Percentiles rank a stretch among this genome's conserved stretches.
Evolutionary conservation across 2,329 filamentous ascomycete genomes (phyloP).

Genomic region (Hypoxylon sp.): DNA sequence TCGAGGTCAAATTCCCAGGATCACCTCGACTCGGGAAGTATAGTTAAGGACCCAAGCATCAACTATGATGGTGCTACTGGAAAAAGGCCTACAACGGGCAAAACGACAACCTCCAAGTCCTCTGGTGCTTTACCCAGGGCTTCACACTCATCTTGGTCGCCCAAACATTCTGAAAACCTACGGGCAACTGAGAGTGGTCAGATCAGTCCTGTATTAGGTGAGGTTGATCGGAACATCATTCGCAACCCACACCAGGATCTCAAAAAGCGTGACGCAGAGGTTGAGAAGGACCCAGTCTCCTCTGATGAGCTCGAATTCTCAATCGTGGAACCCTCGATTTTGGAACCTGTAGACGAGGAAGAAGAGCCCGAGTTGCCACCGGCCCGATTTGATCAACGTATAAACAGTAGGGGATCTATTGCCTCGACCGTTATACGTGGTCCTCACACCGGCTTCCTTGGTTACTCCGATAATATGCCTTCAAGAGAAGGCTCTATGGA

Average conservation of each 20-base stretch:
- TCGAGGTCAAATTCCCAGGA: slow-evolving; percentile 20
- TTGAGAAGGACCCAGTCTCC: slow-evolving; percentile 36
- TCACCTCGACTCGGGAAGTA: slow-evolving; percentile 32
- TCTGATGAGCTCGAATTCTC: slow-evolving; percentile 51
- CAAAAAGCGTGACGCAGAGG: slow-evolving; percentile 33
- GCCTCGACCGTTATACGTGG: slow-evolving; percentile 59
- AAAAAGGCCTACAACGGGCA: slow-evolving; percentile 11
- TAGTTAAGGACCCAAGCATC: slow-evolving; percentile 30
- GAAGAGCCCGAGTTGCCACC: slow-evolving; percentile 53
- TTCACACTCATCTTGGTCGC: slow-evolving; percentile 14
- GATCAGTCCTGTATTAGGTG: slow-evolving; percentile 43
- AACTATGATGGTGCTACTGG: slow-evolving; percentile 41
- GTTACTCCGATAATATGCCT: slow-evolving; percentile 60
- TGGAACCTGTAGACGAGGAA: slow-evolving; percentile 55
- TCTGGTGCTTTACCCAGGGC: slow-evolving; percentile 2
- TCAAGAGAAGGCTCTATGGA: slow-evolving; percentile 61
- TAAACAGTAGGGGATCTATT: slow-evolving; percentile 50
- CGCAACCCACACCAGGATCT: slow-evolving; percentile 45
- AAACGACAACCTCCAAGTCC: slow-evolving; percentile 13
- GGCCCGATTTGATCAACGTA: slow-evolving; percentile 44
- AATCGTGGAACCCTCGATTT: slow-evolving; percentile 51
- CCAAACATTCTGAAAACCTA: slow-evolving; percentile 38
- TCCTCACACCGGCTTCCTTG: slow-evolving; percentile 57
- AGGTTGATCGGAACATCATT: slow-evolving; percentile 52
- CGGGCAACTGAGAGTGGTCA: slow-evolving; percentile 17